phyloP scores from a whole-genome alignment of 495 filamentous ascomycete species.

The Lophiostoma macrostomum region DNA sequence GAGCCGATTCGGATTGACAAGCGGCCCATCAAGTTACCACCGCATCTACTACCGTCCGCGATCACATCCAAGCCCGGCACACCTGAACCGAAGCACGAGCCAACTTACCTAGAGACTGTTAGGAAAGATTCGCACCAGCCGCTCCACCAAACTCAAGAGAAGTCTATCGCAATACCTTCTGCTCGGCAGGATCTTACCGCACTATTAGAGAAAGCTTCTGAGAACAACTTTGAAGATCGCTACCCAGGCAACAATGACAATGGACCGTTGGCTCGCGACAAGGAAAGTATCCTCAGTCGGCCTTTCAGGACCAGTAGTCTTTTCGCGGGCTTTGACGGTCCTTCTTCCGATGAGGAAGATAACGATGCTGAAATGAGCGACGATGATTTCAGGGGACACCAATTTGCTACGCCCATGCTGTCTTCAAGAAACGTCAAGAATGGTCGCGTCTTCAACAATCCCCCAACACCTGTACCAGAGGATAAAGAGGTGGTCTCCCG shows the following conservation, averaged over 20 bases:
- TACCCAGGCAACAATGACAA: constrained; percentile 85
- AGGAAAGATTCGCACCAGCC: constrained; percentile 21
- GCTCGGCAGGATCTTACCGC: constrained; percentile 17
- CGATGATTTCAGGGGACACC: constrained; percentile 40
- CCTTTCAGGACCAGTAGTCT: constrained; percentile 75
- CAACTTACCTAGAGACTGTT: constrained; percentile 26
- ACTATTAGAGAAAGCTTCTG: constrained; percentile 14
- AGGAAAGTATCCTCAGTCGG: constrained; percentile 57
- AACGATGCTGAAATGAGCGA: constrained; percentile 47
- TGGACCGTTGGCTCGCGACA: constrained; percentile 62
- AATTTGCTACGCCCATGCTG: constrained; percentile 27
- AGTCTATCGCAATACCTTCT: constrained; percentile 1
- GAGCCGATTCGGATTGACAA: constrained; percentile 79
- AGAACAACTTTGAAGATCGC: constrained; percentile 52
- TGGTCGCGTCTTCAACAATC: constrained; percentile 39
- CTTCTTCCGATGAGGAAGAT: constrained; percentile 51
- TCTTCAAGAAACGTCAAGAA: constrained; percentile 35
- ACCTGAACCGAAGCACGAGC: constrained; percentile 41
- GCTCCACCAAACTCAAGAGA: neutral
- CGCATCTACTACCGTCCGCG: constrained; percentile 72
- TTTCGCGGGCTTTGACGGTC: constrained; percentile 78
- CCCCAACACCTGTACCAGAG: constrained; percentile 44
- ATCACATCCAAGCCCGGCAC: constrained; percentile 58
- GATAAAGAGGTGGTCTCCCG: constrained; percentile 40
- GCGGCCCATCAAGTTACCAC: constrained; percentile 67